Base-by-base conservation (phyloP, 139 green algal genomes). In the Coccomyxa sp. region DNA sequence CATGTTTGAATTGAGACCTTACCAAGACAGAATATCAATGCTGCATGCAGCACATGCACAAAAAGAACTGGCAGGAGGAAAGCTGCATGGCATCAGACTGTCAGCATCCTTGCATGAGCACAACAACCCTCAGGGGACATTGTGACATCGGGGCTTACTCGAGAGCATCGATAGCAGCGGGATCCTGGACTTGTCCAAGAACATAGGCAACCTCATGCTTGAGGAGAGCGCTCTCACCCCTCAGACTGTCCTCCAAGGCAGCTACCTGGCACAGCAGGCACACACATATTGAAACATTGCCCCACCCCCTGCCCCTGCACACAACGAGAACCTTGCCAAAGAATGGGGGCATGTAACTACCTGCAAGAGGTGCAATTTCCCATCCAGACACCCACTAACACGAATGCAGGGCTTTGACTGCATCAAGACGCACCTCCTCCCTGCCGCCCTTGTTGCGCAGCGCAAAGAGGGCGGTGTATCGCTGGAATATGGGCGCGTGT, bases 171-270 rank as follows among this genome's bases (percentile, higher is more conserved):
- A 93, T 87, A 12, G 93, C 88, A 11, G 80, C 13, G 0, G 85
- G 82, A 86, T 97, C 90, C 84, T 97, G 94, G 94, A 99, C 95
- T 90, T 99, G 97, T 0, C 97, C 97, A 79, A 99, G 91, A 80
- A 99, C 96, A 80, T 98, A 99, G 0, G 97, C 97, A 51, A 97
- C 91, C 88, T 98, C 95, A 83, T 98, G 95, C 88, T 98, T 98
- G 21, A 98, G 90, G 84, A 98, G 91, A 27, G 95, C 95, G 21
- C 82, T 86, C 58, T 74, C 23, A 0, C 63, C 81, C 17, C 17
- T 27, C 78, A 98, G 93, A 60, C 90, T 86, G 16, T 90, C 85
- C 0, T 83, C 88, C 31, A 99, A 90, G 13, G 91, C 95, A 7
- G 71, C 71, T 71, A 71, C 21, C 63, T 25, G 21, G 63, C 63